Evolutionary conservation across 441 rosid genomes (phyloP), one percentile per base, ranked within the genome.

Genomic region (Pelargonium myrrhifolium): DNA sequence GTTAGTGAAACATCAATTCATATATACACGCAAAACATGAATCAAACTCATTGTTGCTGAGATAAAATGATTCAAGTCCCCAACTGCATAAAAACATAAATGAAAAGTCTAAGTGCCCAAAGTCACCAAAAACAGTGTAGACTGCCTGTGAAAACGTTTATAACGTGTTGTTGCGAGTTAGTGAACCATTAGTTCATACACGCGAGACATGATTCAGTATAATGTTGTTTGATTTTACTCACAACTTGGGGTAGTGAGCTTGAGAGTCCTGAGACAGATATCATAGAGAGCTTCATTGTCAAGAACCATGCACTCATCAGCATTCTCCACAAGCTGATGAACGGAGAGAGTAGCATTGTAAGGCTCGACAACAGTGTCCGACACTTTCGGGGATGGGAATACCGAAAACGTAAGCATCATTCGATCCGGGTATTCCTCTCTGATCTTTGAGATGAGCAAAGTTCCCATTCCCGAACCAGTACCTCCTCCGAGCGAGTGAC

Each of bases 401-500:
- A 88, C 94, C n/a, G n/a, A 88, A 74, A 88, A 88, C 0, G 94
- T 88, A 73, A 88, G 51, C 92, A 88, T 86, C 94, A 86, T 88
- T n/a, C 89, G 78, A 63, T 85, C 94, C 0, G 94, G 94, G 62
- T 88, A 86, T 68, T 86, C 94, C 39, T 88, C 94, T 69, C 91
- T 79, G 28, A 88, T 88, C 85, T 88, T 88, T 1, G 91, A 88
- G 17, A 88, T 88, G 82, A 88, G 71, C 42, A 88, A 77, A 4
- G 94, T 88, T 51, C 94, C 94, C 94, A 88, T 88, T 61, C 91
- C 94, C 60, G 92, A 88, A 37, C 94, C 89, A 31, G 94, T 88
- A 37, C 93, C 93, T 35, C 90, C 93, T 28, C 93, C 93, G 28
- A 88, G 71, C 0, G 94, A 86, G 59, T 86, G 94, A 64, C 95